These are phyloP conservation scores for Sphagnum fallax DNA, from an alignment of 228 moss, liverwort and hornwort genomes.

Conservation along the genomic window DNA sequence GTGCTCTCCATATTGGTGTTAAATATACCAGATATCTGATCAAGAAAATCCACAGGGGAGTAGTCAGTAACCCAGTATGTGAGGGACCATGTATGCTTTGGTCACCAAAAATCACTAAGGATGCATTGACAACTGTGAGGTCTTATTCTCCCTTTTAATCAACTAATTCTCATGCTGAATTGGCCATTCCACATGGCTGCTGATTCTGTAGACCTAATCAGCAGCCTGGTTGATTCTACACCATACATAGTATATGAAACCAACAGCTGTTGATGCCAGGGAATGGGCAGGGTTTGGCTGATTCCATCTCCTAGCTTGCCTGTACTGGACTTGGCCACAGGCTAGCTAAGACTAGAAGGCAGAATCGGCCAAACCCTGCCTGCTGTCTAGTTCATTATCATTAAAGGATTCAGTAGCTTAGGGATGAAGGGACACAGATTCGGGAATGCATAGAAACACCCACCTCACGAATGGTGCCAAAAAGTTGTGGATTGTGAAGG, in stretches of 20 bases:
- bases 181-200: too few species aligned
- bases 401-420: too few species aligned
- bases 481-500: conserved; percentile 9
- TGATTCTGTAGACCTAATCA: too few species aligned
- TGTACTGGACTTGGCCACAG: background rate
- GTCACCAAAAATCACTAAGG: background rate
- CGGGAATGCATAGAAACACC: background rate
- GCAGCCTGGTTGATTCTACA: too few species aligned
- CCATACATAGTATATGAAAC: too few species aligned
- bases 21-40: conserved; percentile 7
- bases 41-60: background rate
- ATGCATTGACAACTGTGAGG: background rate
- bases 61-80: background rate
- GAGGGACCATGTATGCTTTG: too few species aligned
- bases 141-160: too few species aligned
- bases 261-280: conserved; percentile 14
- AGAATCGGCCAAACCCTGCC: too few species aligned
- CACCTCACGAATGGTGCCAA: conserved; percentile 38
- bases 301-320: background rate
- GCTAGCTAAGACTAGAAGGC: too few species aligned
- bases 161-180: too few species aligned
- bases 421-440: too few species aligned
- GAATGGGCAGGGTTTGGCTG: background rate
- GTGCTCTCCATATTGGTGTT: conserved; percentile 14
- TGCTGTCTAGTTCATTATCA: too few species aligned